These are phyloP conservation scores for Beta vulgaris DNA, from an alignment of 148 eudicot species.

Conservation along the genomic window DNA sequence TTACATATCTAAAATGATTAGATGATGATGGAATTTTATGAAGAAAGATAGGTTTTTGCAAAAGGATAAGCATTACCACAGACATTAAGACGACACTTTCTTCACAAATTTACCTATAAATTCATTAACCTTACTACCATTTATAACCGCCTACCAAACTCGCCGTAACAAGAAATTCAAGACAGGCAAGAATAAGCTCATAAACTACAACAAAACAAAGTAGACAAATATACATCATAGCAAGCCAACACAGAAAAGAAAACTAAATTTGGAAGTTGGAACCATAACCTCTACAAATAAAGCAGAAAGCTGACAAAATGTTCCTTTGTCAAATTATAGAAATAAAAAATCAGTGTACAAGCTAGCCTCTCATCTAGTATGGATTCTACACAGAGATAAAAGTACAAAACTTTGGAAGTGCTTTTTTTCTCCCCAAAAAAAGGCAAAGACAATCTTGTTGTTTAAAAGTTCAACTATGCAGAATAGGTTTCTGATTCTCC, in stretches of 20 bases:
- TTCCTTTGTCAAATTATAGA: background rate
- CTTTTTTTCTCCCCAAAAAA: background rate
- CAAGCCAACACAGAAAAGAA: background rate
- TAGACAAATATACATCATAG: no score
- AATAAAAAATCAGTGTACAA: background rate
- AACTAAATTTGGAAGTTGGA: background rate
- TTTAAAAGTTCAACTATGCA: slow-evolving; percentile 5
- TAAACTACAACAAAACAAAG: background rate
- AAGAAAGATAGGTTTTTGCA: no score
- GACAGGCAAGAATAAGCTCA: background rate
- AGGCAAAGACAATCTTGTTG: background rate
- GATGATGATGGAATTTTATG: no score
- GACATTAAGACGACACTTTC: no score
- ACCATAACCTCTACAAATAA: background rate
- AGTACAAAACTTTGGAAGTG: background rate
- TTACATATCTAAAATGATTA: no score
- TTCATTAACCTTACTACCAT: no score
- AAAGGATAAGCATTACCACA: no score
- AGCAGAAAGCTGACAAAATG: background rate
- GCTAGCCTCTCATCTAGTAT: background rate
- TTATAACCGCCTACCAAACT: no score
- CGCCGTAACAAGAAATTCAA: background rate
- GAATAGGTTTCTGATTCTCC: slow-evolving; percentile 8
- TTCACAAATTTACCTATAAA: no score
- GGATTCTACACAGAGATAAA: background rate